phyloP scores from a whole-genome alignment of 305 asterid species.

The Solanum aculeatissimum region DNA sequence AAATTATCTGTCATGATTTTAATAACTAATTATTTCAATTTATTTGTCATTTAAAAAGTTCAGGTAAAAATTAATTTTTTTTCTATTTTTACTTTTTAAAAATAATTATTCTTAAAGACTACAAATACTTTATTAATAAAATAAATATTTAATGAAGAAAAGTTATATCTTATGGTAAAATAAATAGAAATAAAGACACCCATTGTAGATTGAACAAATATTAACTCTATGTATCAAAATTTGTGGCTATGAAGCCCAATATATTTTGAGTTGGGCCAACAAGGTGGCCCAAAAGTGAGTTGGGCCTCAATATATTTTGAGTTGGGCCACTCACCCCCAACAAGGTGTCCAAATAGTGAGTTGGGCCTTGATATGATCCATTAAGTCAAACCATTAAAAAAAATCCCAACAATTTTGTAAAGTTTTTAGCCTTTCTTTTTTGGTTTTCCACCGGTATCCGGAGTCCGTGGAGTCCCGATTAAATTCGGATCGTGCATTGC shows the following conservation, averaged over 20 bases:
- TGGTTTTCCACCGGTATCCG: too few species aligned
- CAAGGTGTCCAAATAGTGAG: neutral
- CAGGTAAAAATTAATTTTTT: too few species aligned
- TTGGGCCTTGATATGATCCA: neutral
- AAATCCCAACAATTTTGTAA: neutral
- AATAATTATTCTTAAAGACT: neutral
- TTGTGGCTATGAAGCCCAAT: neutral
- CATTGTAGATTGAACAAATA: neutral
- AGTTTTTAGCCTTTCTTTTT: too few species aligned
- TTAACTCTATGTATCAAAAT: neutral
- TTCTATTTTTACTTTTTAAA: neutral
- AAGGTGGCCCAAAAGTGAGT: neutral
- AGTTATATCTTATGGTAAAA: neutral
- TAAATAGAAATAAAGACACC: neutral
- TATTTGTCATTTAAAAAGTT: too few species aligned
- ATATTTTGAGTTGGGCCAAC: neutral
- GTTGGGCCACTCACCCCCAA: neutral
- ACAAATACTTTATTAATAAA: neutral
- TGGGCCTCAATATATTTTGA: neutral
- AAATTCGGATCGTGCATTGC: too few species aligned
- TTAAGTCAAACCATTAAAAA: too few species aligned
- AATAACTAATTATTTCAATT: neutral
- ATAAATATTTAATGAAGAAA: neutral
- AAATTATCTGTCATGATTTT: neutral
- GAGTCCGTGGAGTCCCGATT: too few species aligned